These are phyloP conservation scores for Globomyces sp. DNA, from an alignment of 371 early-diverging fungal genomes.

Conservation along the genomic window DNA sequence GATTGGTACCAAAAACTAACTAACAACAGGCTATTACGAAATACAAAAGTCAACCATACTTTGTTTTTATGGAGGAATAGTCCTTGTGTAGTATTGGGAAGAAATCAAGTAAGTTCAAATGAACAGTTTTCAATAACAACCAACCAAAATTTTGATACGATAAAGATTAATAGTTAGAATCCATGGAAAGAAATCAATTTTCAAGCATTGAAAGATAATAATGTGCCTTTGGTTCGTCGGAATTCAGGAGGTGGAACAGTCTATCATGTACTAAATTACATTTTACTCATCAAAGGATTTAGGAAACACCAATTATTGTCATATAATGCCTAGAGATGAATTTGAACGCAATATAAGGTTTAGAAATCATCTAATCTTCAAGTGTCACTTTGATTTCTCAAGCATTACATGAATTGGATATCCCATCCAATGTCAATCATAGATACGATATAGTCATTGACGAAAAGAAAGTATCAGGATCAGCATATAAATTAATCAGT, in stretches of 20 bases:
- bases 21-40: conserved; percentile 26
- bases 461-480: conserved; percentile 83
- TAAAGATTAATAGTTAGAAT: conserved; percentile 53
- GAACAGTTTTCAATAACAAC: conserved; percentile 34
- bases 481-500: conserved; percentile 88
- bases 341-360: conserved; percentile 65
- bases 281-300: conserved; percentile 60
- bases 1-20: conserved; percentile 58
- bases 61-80: conserved; percentile 87
- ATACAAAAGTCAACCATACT: conserved; percentile 40
- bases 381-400: conserved; percentile 61
- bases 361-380: conserved; percentile 50
- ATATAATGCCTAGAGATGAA: conserved; percentile 84
- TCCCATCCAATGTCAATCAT: conserved; percentile 83
- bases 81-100: conserved; percentile 86
- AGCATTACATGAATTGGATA: conserved; percentile 74
- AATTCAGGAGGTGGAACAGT: conserved; percentile 96
- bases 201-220: conserved; percentile 15
- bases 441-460: conserved; percentile 88
- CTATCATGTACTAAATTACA: conserved; percentile 67
- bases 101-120: conserved; percentile 65
- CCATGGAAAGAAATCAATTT: conserved; percentile 93
- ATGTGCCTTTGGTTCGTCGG: conserved; percentile 82
- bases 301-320: conserved; percentile 93
- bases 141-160: neutral